A percentile compares a stretch with the other conserved stretches of the same genome.
phyloP scores from a whole-genome alignment of 208 protist species.

The Zelonia costaricensis region DNA sequence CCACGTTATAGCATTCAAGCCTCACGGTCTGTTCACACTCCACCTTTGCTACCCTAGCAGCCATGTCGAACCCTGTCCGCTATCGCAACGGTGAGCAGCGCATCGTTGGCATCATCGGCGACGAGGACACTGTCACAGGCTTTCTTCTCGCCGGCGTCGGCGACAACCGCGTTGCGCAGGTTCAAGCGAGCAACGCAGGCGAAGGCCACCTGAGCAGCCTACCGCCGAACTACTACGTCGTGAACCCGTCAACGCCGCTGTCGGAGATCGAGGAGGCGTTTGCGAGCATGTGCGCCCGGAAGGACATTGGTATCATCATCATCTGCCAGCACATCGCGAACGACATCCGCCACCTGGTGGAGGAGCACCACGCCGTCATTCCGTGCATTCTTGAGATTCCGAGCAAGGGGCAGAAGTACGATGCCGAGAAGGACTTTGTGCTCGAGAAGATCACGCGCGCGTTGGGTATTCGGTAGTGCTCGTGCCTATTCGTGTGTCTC shows the following conservation, averaged over 20 bases:
- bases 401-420: constrained; percentile 96
- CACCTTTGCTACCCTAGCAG: constrained; percentile 25
- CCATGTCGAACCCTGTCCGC: constrained; percentile 32
- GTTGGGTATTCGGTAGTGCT: constrained; percentile 60
- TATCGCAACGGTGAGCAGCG: constrained; percentile 78
- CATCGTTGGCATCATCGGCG: constrained; percentile 91
- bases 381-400: constrained; percentile 97
- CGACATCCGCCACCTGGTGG: constrained; percentile 95
- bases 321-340: constrained; percentile 97
- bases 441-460: constrained; percentile 88
- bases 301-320: constrained; percentile 95
- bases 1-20: neutral
- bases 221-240: constrained; percentile 92
- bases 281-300: constrained; percentile 77
- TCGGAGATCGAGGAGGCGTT: constrained; percentile 94
- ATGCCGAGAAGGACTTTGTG: constrained; percentile 95
- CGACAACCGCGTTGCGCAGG: constrained; percentile 72
- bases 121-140: constrained; percentile 97
- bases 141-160: constrained; percentile 96
- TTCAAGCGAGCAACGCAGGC: neutral
- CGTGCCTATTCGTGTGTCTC: too few relatives aligned
- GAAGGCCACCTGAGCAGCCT: constrained; percentile 21
- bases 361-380: constrained; percentile 87
- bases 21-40: neutral
- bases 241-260: constrained; percentile 87